Evolutionary conservation across 2,329 filamentous ascomycete genomes (phyloP).

Genomic region (Epichloe aotearoae): DNA sequence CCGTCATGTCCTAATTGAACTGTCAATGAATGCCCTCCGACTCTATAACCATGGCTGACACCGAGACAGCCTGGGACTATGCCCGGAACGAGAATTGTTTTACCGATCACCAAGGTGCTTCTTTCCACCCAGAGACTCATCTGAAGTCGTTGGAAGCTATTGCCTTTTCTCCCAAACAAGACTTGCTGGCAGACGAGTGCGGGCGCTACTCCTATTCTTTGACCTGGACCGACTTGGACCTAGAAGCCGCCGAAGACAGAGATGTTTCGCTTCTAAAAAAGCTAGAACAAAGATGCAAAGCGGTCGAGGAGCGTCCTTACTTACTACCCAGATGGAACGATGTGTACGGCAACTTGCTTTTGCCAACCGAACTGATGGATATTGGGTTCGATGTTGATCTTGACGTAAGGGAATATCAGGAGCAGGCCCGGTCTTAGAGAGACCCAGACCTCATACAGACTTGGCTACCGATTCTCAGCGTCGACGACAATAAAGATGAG

Average conservation of each 20-base stretch:
- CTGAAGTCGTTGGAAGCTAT: conserved; percentile 8
- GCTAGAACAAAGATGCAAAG: background rate
- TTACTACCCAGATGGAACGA: conserved; percentile 3
- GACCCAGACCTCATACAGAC: conserved; percentile 3
- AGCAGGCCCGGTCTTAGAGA: conserved; percentile 2
- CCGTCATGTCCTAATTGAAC: too few species aligned
- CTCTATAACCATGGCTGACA: background rate
- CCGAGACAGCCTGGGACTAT: conserved; percentile 9
- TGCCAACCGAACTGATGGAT: conserved; percentile 2
- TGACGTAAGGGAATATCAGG: background rate
- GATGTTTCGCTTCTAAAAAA: background rate
- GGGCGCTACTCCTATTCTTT: background rate
- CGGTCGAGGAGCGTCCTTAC: background rate
- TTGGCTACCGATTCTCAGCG: conserved; percentile 4
- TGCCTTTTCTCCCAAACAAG: background rate
- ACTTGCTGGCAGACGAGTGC: background rate
- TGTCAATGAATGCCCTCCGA: background rate
- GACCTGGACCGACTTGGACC: background rate
- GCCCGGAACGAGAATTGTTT: conserved; percentile 17
- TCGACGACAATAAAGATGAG: conserved; percentile 5
- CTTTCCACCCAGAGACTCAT: conserved; percentile 16
- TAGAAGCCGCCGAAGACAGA: background rate
- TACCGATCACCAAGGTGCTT: conserved; percentile 10
- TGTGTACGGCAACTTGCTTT: background rate
- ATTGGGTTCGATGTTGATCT: background rate